Evolutionary conservation across 257 asterid genomes (phyloP).

Genomic region (Solanum chiquidenum): DNA sequence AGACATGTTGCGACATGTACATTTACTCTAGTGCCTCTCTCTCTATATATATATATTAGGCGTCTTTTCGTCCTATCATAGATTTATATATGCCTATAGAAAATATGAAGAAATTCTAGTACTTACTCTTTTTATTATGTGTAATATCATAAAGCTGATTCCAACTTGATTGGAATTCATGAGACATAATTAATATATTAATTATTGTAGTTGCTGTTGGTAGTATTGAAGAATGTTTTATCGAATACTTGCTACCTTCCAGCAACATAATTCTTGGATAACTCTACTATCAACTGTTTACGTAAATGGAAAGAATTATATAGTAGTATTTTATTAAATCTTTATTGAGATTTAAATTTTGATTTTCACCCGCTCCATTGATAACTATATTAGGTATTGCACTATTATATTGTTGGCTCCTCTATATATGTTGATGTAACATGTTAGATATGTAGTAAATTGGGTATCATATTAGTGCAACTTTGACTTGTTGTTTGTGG

Average conservation of each 20-base stretch:
- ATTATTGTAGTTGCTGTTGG: not conserved
- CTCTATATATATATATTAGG: not conserved
- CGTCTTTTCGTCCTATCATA: not conserved
- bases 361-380: not conserved
- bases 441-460: not conserved
- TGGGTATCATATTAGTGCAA: slow-evolving; percentile 20
- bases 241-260: not conserved
- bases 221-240: not conserved
- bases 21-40: not conserved
- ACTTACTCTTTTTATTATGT: not conserved
- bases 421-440: slow-evolving; percentile 16
- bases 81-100: not conserved
- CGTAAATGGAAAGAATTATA: not conserved
- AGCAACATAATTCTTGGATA: not conserved
- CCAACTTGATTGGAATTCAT: not conserved
- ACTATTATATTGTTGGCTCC: not conserved
- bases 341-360: not conserved
- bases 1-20: not conserved
- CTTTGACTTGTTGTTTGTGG: slow-evolving; percentile 50
- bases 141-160: not conserved
- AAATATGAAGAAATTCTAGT: not conserved
- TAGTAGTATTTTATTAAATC: not conserved
- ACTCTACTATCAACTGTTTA: not conserved
- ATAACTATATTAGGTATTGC: not conserved
- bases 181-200: not conserved